Evolutionary conservation across 352 stramenopile species (phyloP).

Genomic region (Phytophthora pistaciae): DNA sequence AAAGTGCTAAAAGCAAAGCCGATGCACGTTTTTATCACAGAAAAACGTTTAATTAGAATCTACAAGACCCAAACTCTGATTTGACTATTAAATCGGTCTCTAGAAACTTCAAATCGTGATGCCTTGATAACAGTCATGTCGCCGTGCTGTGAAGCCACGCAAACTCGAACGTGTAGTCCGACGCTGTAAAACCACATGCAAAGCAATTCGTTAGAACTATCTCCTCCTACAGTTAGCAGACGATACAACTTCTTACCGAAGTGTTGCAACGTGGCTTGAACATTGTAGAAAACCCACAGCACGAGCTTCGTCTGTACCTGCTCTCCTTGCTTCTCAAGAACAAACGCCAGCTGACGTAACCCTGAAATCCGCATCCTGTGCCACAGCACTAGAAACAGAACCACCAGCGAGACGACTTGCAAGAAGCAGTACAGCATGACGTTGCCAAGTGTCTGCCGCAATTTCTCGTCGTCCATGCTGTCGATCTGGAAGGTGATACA

Average conservation of each 20-base stretch:
- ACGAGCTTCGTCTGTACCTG: constrained; percentile 48
- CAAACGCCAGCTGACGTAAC: constrained; percentile 45
- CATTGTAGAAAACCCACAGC: constrained; percentile 45
- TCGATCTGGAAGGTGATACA: constrained; percentile 43
- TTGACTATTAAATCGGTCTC: too few species aligned
- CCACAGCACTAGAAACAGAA: constrained; percentile 33
- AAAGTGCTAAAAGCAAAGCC: too few species aligned
- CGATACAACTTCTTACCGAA: constrained; percentile 26
- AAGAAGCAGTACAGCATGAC: constrained; percentile 48
- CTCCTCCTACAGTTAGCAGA: not conserved
- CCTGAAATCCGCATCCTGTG: constrained; percentile 34
- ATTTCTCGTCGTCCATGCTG: constrained; percentile 19
- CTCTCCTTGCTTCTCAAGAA: constrained; percentile 41
- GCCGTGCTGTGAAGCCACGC: not conserved
- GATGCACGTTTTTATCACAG: too few species aligned
- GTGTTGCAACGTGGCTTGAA: constrained; percentile 41
- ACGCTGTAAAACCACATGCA: not conserved
- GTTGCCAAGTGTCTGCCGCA: constrained; percentile 26
- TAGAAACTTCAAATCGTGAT: too few species aligned
- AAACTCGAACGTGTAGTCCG: not conserved
- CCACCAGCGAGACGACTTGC: constrained; percentile 48
- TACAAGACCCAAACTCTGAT: too few species aligned
- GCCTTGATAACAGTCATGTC: not conserved
- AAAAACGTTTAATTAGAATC: too few species aligned
- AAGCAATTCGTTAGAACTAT: not conserved